phyloP scores from a whole-genome alignment of 345 rosid genomes.

The Eucalyptus regnans region DNA sequence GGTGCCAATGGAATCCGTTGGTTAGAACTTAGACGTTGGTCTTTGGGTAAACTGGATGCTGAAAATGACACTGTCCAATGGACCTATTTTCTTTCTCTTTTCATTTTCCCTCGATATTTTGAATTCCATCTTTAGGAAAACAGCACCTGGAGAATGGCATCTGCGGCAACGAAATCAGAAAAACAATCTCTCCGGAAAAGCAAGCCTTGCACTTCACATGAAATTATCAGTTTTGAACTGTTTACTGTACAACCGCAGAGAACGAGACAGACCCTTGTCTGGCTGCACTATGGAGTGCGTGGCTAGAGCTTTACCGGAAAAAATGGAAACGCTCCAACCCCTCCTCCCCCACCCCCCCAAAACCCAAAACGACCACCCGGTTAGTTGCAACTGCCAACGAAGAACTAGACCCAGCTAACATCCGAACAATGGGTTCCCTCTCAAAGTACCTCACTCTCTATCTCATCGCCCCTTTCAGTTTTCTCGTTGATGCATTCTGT shows the following conservation, averaged over 20 bases:
- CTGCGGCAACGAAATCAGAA: background rate
- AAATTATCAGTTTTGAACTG: background rate
- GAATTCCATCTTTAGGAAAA: background rate
- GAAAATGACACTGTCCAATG: background rate
- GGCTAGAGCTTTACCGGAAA: background rate
- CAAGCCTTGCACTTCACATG: background rate
- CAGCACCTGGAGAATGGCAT: background rate
- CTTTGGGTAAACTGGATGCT: background rate
- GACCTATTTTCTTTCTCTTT: background rate
- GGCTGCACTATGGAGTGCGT: background rate
- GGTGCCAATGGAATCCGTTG: background rate
- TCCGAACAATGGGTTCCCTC: background rate
- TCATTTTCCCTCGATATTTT: background rate
- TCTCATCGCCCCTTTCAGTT: background rate
- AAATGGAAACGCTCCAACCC: background rate
- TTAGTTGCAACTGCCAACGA: background rate
- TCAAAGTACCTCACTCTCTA: background rate
- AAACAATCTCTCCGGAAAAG: background rate
- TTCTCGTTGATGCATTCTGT: background rate
- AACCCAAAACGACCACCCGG: background rate
- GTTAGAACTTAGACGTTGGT: background rate
- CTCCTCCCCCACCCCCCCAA: no score
- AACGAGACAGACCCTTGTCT: background rate
- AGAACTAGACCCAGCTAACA: no score
- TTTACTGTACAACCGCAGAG: background rate